Percentiles rank a stretch among this genome's conserved stretches.
phyloP scores from a whole-genome alignment of 2,329 filamentous ascomycete species.

The Exophiala phaeomuriformis region DNA sequence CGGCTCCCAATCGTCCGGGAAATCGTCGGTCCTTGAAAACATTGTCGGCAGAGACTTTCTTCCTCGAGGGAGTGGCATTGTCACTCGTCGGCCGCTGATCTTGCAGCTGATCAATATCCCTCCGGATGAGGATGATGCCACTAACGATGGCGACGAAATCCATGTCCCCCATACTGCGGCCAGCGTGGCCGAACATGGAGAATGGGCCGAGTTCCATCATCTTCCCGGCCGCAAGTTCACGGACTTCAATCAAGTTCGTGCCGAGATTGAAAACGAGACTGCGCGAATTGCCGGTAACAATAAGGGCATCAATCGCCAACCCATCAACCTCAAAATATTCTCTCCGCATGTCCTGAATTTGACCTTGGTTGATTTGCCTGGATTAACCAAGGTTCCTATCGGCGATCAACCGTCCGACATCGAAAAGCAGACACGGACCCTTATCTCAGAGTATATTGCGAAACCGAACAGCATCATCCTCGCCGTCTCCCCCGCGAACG shows the following conservation, averaged over 20 bases:
- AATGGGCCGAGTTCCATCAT: conserved; percentile 96
- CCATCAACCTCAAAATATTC: conserved; percentile 98
- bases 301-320: conserved; percentile 95
- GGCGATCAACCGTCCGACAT: conserved; percentile 96
- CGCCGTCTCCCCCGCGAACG: conserved; percentile 93
- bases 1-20: conserved; percentile 94
- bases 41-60: conserved; percentile 97
- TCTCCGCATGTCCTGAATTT: conserved; percentile 94
- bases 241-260: conserved; percentile 87
- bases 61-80: conserved; percentile 91
- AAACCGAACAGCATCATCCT: conserved; percentile 98
- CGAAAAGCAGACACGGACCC: conserved; percentile 92
- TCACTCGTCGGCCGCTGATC: conserved; percentile 87
- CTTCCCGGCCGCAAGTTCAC: conserved; percentile 81
- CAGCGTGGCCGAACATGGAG: conserved; percentile 58
- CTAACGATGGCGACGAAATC: conserved; percentile 53
- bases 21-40: conserved; percentile 97
- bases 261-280: conserved; percentile 96
- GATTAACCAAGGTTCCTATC: conserved; percentile 95
- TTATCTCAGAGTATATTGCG: conserved; percentile 96
- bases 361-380: conserved; percentile 90
- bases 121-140: conserved; percentile 49
- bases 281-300: conserved; percentile 90
- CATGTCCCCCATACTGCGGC: conserved; percentile 69
- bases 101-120: conserved; percentile 97